Base-by-base conservation (phyloP, 2,329 filamentous ascomycete species). In the Epichloe bromicola region DNA sequence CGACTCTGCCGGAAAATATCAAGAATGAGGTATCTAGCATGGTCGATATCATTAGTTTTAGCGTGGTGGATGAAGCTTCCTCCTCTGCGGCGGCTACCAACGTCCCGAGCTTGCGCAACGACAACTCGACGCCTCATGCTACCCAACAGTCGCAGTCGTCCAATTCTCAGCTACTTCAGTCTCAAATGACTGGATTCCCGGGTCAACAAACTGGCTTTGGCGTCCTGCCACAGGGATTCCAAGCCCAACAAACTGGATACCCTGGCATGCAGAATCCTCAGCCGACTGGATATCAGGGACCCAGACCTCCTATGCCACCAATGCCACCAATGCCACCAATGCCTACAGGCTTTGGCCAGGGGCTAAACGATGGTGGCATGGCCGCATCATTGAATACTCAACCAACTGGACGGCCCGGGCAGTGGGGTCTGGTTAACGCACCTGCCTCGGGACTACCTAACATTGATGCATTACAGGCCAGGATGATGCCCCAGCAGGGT, bases 41-140 rank as follows among this genome's bases (percentile, higher is more conserved):
- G 90, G 93, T 98, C 40, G 93, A 98, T 64, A 98, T 98, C 51
- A 98, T 98, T 63, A 95, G 89, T 53, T 98, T 98, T 65, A 88
- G 85, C 58, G 79, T 96, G 23, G 82, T 80, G 1, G 93, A 98
- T 57, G 85, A 91, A 30, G 72, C 70, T 5, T 63, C 64, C 40
- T 69, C 76, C 19, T 67, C 76, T n/a, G 70, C 72, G 30, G 60
- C 68, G 3, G 74, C 74, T 50, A 79, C 73, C 54, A 90, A 87
- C 65, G 80, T 80, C 15, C 83, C 87, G 1, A 84, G 81, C 59
- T 88, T 91, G 62, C 71, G 75, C 54, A 70, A 72, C 52, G 74
- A 66, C 55, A 72, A 71, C 10, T 67, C 73, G 7, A 70, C 74
- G 0, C 70, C 74, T 14, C 74, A 78, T 14, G 70, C 73, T 2